Evolutionary conservation across 495 filamentous ascomycete species (phyloP).

Genomic region (Podospora pseudocomata): DNA sequence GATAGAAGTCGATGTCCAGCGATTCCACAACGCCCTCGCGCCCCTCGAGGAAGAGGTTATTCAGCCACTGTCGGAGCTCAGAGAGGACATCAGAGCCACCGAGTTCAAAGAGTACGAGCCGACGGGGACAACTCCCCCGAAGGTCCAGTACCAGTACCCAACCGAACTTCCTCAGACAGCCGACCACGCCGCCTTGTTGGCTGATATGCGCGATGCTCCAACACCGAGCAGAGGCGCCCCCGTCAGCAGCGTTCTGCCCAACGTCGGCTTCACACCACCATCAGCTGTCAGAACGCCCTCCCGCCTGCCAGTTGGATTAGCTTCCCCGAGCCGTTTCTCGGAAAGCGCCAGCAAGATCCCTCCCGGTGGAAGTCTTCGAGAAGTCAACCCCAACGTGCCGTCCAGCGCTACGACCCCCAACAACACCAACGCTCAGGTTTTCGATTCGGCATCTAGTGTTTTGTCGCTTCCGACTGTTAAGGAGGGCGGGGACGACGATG

Average conservation of each 20-base stretch:
- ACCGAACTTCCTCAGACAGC: slow-evolving; percentile 72
- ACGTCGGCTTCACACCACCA: slow-evolving; percentile 27
- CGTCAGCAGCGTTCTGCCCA: slow-evolving; percentile 33
- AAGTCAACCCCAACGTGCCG: slow-evolving; percentile 41
- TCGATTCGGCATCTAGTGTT: slow-evolving; percentile 33
- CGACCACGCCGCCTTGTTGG: slow-evolving; percentile 62
- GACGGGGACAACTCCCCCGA: slow-evolving; percentile 83
- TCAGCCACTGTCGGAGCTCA: slow-evolving; percentile 65
- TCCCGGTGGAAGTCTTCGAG: slow-evolving; percentile 34
- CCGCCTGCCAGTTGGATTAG: not conserved
- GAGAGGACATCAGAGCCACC: slow-evolving; percentile 57
- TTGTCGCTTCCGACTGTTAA: slow-evolving; percentile 24
- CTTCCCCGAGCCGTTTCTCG: not conserved
- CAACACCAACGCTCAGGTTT: not conserved
- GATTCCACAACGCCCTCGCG: slow-evolving; percentile 53
- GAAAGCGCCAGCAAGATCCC: not conserved
- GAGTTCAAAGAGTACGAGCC: slow-evolving; percentile 71
- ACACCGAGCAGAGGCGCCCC: slow-evolving; percentile 17
- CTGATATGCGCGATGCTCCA: slow-evolving; percentile 48
- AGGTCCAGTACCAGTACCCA: slow-evolving; percentile 70
- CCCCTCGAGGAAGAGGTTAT: slow-evolving; percentile 59
- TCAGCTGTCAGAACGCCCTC: not conserved
- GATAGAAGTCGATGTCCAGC: slow-evolving; percentile 51
- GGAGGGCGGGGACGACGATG: slow-evolving; percentile 32
- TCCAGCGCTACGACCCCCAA: not conserved